A percentile compares a stretch with the other conserved stretches of the same genome.
Evolutionary conservation across 2,329 filamentous ascomycete genomes (phyloP).

Genomic region (Colletotrichum graminicola): DNA sequence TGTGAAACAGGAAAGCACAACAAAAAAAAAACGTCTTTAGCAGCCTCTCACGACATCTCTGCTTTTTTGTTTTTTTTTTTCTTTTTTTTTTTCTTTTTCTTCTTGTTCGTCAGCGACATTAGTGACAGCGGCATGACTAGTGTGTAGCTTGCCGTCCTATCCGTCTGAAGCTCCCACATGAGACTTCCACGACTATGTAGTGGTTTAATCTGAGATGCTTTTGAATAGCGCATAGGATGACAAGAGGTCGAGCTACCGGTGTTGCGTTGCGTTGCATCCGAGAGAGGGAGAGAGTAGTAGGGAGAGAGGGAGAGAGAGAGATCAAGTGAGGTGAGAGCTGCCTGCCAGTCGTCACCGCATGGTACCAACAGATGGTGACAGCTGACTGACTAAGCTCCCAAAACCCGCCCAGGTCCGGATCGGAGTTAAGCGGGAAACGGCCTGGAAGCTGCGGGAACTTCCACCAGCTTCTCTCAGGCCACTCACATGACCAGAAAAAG

Average conservation of each 20-base stretch:
- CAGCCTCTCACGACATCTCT: neutral
- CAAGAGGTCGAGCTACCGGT: too few relatives aligned
- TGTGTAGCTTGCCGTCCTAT: neutral
- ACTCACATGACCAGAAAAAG: slow-evolving; percentile 38
- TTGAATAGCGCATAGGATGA: too few relatives aligned
- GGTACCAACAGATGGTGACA: neutral
- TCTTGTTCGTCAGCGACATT: neutral
- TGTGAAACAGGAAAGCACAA: neutral
- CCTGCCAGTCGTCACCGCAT: too few relatives aligned
- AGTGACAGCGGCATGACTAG: neutral
- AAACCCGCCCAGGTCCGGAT: slow-evolving; percentile 15
- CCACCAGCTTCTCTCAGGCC: slow-evolving; percentile 32
- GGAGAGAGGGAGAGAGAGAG: too few relatives aligned
- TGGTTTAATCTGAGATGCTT: neutral
- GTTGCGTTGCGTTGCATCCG: neutral
- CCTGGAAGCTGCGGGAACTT: slow-evolving; percentile 34
- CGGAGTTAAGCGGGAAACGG: slow-evolving; percentile 25
- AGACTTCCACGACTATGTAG: neutral
- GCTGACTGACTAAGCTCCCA: neutral
- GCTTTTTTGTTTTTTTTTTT: neutral
- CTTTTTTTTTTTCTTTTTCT: too few relatives aligned
- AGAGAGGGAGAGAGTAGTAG: too few relatives aligned
- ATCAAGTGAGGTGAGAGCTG: too few relatives aligned
- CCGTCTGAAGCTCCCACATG: neutral
- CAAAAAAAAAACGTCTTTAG: too few relatives aligned